A percentile compares a stretch with the other conserved stretches of the same genome.
Conservation (phyloP, 2,329 filamentous ascomycete genomes). For the Parascedosporium putredinis region DNA sequence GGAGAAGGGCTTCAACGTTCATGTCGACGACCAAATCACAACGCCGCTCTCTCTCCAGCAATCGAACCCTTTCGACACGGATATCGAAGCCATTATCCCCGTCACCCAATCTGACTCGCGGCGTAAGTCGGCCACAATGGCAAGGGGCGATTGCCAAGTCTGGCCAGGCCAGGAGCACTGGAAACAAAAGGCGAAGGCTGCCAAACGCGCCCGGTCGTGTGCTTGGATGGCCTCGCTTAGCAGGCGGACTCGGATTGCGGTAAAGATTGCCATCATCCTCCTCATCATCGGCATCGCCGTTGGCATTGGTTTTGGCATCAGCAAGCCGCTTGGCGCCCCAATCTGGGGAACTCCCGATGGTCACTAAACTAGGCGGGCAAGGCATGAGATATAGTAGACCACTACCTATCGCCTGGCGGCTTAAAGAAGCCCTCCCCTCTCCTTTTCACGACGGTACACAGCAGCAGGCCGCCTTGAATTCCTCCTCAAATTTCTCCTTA, state of each 20-base stretch:
- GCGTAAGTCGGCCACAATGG: conserved; percentile 24
- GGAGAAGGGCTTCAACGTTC: conserved; percentile 19
- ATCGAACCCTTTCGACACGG: conserved; percentile 45
- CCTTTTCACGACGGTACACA: background rate
- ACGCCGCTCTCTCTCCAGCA: conserved; percentile 32
- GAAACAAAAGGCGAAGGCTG: conserved; percentile 47
- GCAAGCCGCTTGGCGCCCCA: conserved; percentile 48
- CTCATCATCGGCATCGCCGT: conserved; percentile 44
- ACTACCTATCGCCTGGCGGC: too few species aligned
- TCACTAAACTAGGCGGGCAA: too few species aligned
- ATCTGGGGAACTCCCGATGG: conserved; percentile 35
- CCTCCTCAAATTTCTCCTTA: too few species aligned
- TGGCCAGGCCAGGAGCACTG: conserved; percentile 52
- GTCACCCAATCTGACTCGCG: conserved; percentile 21
- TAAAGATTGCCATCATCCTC: conserved; percentile 42
- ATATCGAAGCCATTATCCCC: conserved; percentile 43
- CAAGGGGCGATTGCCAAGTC: conserved; percentile 40
- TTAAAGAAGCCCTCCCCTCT: background rate
- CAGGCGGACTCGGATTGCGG: conserved; percentile 41
- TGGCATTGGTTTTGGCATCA: conserved; percentile 48
- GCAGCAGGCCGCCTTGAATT: too few species aligned
- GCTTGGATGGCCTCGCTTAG: conserved; percentile 42
- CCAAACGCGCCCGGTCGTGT: conserved; percentile 39
- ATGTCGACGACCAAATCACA: conserved; percentile 27
- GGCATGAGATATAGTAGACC: too few species aligned